These are phyloP conservation scores for Daldinia bambusicola DNA, from an alignment of 495 filamentous ascomycete species.

Conservation along the genomic window DNA sequence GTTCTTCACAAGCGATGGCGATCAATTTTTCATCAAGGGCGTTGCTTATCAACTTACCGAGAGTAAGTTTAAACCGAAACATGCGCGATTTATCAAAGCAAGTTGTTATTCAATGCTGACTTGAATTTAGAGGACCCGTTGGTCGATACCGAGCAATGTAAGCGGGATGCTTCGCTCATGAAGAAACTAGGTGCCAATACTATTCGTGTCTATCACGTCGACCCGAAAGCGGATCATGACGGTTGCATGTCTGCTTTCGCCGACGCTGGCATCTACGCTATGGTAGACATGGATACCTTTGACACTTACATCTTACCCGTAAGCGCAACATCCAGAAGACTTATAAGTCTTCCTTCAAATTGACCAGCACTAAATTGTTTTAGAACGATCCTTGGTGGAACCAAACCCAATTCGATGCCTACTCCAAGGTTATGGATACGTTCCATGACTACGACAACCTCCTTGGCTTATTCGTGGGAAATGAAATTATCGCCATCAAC, in stretches of 20 bases:
- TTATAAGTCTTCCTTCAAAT: constrained; percentile 29
- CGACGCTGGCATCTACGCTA: constrained; percentile 79
- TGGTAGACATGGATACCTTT: constrained; percentile 88
- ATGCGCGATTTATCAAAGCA: neutral
- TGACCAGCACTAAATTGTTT: constrained; percentile 21
- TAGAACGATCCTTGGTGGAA: constrained; percentile 73
- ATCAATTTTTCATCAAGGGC: constrained; percentile 87
- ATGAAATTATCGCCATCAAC: constrained; percentile 77
- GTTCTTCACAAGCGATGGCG: constrained; percentile 80
- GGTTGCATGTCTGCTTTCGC: constrained; percentile 77
- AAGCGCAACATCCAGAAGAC: constrained; percentile 48
- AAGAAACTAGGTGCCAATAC: constrained; percentile 81
- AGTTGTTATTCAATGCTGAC: constrained; percentile 9
- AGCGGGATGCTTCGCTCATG: constrained; percentile 81
- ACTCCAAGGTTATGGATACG: constrained; percentile 76
- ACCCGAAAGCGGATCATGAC: constrained; percentile 72
- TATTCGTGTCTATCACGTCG: constrained; percentile 91
- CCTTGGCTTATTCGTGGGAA: constrained; percentile 85
- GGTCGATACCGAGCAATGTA: constrained; percentile 77
- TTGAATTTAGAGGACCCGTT: constrained; percentile 71
- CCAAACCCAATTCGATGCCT: constrained; percentile 70
- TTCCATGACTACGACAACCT: constrained; percentile 84
- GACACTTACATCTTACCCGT: constrained; percentile 79
- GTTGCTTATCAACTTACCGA: constrained; percentile 72
- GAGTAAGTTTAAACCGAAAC: constrained; percentile 31